Percentiles rank a stretch among this genome's conserved stretches.
Conservation (phyloP, 1,284 basidiomycete genomes). For the Leccinum subrobustum region DNA sequence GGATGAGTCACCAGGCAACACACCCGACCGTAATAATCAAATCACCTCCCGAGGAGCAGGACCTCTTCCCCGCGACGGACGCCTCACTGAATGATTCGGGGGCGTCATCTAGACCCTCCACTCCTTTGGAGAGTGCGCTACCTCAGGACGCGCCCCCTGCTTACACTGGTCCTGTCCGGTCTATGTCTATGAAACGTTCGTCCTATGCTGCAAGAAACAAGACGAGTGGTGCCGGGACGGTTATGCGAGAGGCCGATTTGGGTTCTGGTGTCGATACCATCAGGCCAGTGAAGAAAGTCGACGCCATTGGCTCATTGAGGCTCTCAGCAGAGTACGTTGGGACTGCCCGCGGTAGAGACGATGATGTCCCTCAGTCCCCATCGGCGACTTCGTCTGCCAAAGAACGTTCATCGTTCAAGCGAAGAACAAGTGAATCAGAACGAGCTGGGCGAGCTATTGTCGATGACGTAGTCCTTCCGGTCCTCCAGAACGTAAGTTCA, state of each 20-base stretch:
- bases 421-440: conserved; percentile 53
- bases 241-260: conserved; percentile 77
- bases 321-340: conserved; percentile 83
- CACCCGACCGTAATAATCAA: conserved; percentile 74
- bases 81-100: conserved; percentile 38
- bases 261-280: conserved; percentile 87
- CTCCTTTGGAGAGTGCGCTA: conserved; percentile 33
- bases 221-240: conserved; percentile 64
- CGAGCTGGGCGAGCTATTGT: conserved; percentile 73
- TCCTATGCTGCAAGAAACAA: conserved; percentile 75
- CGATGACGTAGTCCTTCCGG: conserved; percentile 79
- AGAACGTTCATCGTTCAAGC: conserved; percentile 42
- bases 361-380: conserved; percentile 40
- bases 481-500: conserved; percentile 63
- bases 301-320: conserved; percentile 74
- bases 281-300: conserved; percentile 89
- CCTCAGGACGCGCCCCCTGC: conserved; percentile 59
- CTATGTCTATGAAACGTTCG: conserved; percentile 52
- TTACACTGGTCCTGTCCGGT: conserved; percentile 51
- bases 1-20: conserved; percentile 52
- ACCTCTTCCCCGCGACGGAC: conserved; percentile 36
- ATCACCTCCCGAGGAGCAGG: conserved; percentile 38
- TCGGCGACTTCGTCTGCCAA: conserved; percentile 46
- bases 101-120: conserved; percentile 33
- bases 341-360: conserved; percentile 56